Percentiles rank a stretch among this genome's conserved stretches.
Conservation (phyloP, 2,329 filamentous ascomycete species). For the Ophiocordyceps australis region DNA sequence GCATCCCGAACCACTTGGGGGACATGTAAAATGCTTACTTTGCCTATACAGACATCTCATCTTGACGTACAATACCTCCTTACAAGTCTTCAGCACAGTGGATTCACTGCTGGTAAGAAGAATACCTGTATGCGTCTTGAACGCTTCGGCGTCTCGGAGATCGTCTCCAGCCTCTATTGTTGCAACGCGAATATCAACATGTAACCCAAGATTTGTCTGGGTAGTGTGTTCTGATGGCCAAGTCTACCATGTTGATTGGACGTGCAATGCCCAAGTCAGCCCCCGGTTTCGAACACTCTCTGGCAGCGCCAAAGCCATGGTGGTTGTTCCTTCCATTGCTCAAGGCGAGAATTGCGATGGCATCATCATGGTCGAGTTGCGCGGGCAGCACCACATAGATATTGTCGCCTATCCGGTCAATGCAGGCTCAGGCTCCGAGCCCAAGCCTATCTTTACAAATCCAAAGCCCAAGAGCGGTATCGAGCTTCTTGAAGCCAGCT, state of each 20-base stretch:
- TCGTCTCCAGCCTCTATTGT: conserved; percentile 16
- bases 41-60: conserved; percentile 51
- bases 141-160: conserved; percentile 8
- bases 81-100: conserved; percentile 65
- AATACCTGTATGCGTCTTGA: conserved; percentile 31
- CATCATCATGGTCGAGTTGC: conserved; percentile 26
- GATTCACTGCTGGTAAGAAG: conserved; percentile 67
- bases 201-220: conserved; percentile 32
- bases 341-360: conserved; percentile 19
- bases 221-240: conserved; percentile 39
- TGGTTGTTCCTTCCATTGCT: conserved; percentile 19
- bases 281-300: conserved; percentile 22
- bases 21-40: no score
- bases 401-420: conserved; percentile 27
- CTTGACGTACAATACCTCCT: conserved; percentile 51
- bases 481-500: conserved; percentile 26
- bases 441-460: conserved; percentile 18
- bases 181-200: conserved; percentile 19
- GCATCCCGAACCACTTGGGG: background rate
- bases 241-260: conserved; percentile 42
- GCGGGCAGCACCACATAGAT: conserved; percentile 13
- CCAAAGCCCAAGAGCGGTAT: conserved; percentile 16
- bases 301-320: conserved; percentile 25
- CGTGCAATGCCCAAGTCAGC: conserved; percentile 21
- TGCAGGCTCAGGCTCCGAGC: conserved; percentile 8